phyloP scores from a whole-genome alignment of 2,329 filamentous ascomycete genomes.

The Hypoxylon sp. region DNA sequence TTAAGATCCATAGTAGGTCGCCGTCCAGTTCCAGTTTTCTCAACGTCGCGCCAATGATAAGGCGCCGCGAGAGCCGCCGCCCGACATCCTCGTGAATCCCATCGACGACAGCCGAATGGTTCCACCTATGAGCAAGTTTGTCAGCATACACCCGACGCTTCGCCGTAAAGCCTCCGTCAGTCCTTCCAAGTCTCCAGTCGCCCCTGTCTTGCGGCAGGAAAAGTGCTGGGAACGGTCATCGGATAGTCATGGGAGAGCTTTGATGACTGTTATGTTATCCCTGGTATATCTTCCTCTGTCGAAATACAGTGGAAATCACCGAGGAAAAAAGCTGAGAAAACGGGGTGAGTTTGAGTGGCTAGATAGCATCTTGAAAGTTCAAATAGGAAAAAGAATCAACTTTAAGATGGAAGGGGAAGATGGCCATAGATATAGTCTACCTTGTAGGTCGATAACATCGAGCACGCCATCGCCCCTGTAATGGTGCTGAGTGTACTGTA shows the following conservation, averaged over 20 bases:
- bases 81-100: constrained; percentile 26
- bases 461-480: constrained; percentile 43
- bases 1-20: constrained; percentile 4
- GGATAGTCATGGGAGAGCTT: constrained; percentile 7
- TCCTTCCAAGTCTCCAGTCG: constrained; percentile 16
- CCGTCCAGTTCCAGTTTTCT: constrained; percentile 19
- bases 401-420: constrained; percentile 27
- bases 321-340: constrained; percentile 32
- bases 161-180: constrained; percentile 23
- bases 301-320: constrained; percentile 12
- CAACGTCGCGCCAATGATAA: constrained; percentile 16
- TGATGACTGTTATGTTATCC: constrained; percentile 2
- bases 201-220: constrained; percentile 15
- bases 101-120: constrained; percentile 13
- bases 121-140: constrained; percentile 38
- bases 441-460: constrained; percentile 34
- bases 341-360: constrained; percentile 20
- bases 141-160: constrained; percentile 10
- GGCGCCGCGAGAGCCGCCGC: constrained; percentile 12
- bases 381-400: constrained; percentile 13
- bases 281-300: constrained; percentile 3
- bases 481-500: not conserved
- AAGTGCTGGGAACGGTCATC: constrained; percentile 5
- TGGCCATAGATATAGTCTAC: constrained; percentile 35
- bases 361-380: not conserved